Conservation (phyloP, 2,329 filamentous ascomycete species). For the Pseudogymnoascus sp. region DNA sequence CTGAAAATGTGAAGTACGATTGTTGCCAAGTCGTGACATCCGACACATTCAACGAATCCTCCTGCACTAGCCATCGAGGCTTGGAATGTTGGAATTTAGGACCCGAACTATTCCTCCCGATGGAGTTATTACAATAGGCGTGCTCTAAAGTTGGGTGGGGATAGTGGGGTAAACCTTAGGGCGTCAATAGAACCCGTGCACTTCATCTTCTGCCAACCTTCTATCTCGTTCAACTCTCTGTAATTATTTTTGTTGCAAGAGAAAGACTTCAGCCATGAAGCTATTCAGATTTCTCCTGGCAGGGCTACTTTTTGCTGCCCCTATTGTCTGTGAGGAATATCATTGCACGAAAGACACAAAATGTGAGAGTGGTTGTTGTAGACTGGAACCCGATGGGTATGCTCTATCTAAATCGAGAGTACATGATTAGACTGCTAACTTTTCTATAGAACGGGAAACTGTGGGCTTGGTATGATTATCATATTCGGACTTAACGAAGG, state of each 20-base stretch:
- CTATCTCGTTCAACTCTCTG: background rate
- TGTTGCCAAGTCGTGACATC: background rate
- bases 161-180: background rate
- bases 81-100: background rate
- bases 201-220: background rate
- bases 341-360: background rate
- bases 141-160: background rate
- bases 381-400: slow-evolving; percentile 12
- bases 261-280: background rate
- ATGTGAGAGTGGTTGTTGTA: slow-evolving; percentile 13
- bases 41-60: background rate
- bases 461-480: background rate
- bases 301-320: background rate
- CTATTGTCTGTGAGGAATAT: slow-evolving; percentile 2
- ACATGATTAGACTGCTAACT: background rate
- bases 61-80: background rate
- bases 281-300: background rate
- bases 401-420: background rate
- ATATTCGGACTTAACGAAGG: background rate
- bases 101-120: background rate
- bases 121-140: background rate
- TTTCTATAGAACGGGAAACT: slow-evolving; percentile 5
- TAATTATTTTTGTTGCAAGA: background rate
- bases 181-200: background rate
- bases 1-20: background rate